Evolutionary conservation across 1,139 yeast species (phyloP).

Genomic region (Ogataea hybrid): DNA sequence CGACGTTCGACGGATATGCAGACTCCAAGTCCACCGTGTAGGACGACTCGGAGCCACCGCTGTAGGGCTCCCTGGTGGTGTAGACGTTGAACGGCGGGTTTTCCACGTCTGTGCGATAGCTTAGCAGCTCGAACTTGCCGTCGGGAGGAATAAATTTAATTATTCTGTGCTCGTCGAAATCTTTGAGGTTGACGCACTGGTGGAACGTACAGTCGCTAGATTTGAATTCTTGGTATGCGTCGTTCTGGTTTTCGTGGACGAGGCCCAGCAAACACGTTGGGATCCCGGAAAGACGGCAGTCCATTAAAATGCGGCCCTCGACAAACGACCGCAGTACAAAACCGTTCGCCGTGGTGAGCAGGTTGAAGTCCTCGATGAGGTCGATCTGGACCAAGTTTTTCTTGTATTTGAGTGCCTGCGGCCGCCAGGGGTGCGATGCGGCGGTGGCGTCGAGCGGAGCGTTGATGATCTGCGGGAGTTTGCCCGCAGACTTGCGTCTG

Average conservation of each 20-base stretch:
- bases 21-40: conserved; percentile 64
- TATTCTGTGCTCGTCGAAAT: conserved; percentile 61
- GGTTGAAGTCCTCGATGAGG: conserved; percentile 71
- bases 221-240: conserved; percentile 48
- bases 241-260: conserved; percentile 23
- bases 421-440: conserved; percentile 56
- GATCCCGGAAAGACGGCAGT: conserved; percentile 73
- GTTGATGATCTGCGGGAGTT: conserved; percentile 7
- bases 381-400: conserved; percentile 79
- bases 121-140: conserved; percentile 86
- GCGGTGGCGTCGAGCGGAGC: conserved; percentile 11
- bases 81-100: conserved; percentile 69
- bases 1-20: conserved; percentile 55
- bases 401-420: conserved; percentile 69
- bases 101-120: conserved; percentile 68
- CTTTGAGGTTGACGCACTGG: conserved; percentile 71
- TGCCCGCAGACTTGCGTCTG: conserved; percentile 17
- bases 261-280: conserved; percentile 67
- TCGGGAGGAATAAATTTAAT: conserved; percentile 84
- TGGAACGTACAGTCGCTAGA: conserved; percentile 85
- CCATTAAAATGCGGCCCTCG: conserved; percentile 72
- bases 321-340: conserved; percentile 69
- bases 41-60: conserved; percentile 35
- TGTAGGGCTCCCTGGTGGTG: conserved; percentile 59
- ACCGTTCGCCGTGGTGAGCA: conserved; percentile 60